phyloP scores from a whole-genome alignment of 2,329 filamentous ascomycete species.

The Fusarium equiseti region DNA sequence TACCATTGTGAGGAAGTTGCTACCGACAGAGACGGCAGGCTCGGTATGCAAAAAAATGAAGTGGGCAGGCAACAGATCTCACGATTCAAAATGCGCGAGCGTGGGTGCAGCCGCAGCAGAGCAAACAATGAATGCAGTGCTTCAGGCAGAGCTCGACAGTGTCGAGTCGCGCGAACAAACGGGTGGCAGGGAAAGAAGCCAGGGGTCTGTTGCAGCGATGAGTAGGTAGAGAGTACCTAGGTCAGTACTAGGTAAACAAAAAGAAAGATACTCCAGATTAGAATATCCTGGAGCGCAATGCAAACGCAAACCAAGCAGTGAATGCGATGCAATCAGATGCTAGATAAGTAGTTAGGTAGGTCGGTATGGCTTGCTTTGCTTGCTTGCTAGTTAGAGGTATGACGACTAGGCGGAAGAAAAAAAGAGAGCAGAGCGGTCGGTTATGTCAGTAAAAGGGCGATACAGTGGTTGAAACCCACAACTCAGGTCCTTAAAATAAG shows the following conservation, averaged over 20 bases:
- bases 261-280: conserved; percentile 33
- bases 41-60: conserved; percentile 11
- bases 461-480: conserved; percentile 40
- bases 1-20: conserved; percentile 43
- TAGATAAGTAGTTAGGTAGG: conserved; percentile 23
- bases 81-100: conserved; percentile 28
- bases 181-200: conserved; percentile 5
- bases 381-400: conserved; percentile 15
- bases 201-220: conserved; percentile 1
- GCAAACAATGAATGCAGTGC: conserved; percentile 21
- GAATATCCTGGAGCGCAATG: conserved; percentile 19
- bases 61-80: conserved; percentile 15
- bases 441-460: conserved; percentile 43
- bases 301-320: conserved; percentile 21
- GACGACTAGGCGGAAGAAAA: conserved; percentile 23
- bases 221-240: neutral
- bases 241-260: conserved; percentile 10
- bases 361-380: neutral
- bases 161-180: conserved; percentile 27
- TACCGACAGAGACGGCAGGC: conserved; percentile 21
- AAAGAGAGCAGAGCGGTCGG: conserved; percentile 42
- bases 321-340: conserved; percentile 30
- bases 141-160: conserved; percentile 33
- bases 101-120: conserved; percentile 19
- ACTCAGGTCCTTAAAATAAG: conserved; percentile 25